A percentile compares a stretch with the other conserved stretches of the same genome.
Evolutionary conservation across 108 stramenopile genomes (phyloP).

Genomic region (Parietichytrium sp.): DNA sequence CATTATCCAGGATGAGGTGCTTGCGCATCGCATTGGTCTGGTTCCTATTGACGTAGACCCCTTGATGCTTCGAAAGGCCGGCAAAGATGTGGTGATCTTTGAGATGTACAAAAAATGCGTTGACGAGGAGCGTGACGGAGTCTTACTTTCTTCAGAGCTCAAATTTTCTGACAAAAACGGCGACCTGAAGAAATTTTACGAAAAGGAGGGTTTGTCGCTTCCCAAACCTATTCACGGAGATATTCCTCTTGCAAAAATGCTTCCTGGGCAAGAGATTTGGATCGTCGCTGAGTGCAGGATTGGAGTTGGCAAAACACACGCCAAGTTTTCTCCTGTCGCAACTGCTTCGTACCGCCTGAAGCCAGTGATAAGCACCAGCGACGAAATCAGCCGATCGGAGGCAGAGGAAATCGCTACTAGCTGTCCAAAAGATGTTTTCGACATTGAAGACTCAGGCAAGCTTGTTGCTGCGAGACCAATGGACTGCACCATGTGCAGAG

Average conservation of each 20-base stretch:
- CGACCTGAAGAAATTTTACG: slow-evolving; percentile 47
- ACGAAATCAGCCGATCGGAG: slow-evolving; percentile 70
- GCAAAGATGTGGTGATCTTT: slow-evolving; percentile 88
- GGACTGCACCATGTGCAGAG: slow-evolving; percentile 93
- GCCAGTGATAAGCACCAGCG: slow-evolving; percentile 69
- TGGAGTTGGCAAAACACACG: slow-evolving; percentile 91
- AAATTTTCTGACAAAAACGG: slow-evolving; percentile 40
- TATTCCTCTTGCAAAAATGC: slow-evolving; percentile 89
- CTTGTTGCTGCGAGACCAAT: slow-evolving; percentile 77
- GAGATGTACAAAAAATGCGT: slow-evolving; percentile 71
- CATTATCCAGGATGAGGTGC: slow-evolving; percentile 66
- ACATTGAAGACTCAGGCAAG: slow-evolving; percentile 58
- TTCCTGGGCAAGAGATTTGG: slow-evolving; percentile 87
- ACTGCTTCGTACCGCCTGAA: slow-evolving; percentile 89
- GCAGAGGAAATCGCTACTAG: slow-evolving; percentile 78
- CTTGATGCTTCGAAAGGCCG: slow-evolving; percentile 47
- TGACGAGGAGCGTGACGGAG: no score
- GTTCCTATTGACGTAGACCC: slow-evolving; percentile 61
- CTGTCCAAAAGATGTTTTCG: slow-evolving; percentile 79
- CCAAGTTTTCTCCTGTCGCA: slow-evolving; percentile 93
- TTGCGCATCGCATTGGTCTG: slow-evolving; percentile 57
- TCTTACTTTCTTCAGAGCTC: no score
- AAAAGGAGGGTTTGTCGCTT: slow-evolving; percentile 60
- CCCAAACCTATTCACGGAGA: slow-evolving; percentile 76
- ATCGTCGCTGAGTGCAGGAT: slow-evolving; percentile 80